Evolutionary conservation across 2,329 filamentous ascomycete genomes (phyloP).

Genomic region (Rutstroemia sp.): DNA sequence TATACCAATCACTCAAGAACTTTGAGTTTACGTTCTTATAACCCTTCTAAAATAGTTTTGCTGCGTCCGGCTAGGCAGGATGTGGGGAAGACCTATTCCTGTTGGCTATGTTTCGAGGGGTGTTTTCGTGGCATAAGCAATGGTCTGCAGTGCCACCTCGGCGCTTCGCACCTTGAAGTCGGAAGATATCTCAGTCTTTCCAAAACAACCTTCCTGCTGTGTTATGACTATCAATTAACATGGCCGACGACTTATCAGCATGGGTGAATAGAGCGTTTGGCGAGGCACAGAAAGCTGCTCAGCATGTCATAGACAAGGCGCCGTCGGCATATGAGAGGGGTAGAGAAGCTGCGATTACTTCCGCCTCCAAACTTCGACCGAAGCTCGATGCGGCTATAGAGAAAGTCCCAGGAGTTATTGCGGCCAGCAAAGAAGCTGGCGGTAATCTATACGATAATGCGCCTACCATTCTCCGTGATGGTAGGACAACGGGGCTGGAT

Average conservation of each 20-base stretch:
- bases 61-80: too few species aligned
- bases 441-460: not conserved
- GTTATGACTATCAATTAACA: not conserved
- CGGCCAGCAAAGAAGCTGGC: not conserved
- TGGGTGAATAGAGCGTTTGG: not conserved
- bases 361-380: not conserved
- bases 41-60: too few species aligned
- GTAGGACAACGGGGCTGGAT: not conserved
- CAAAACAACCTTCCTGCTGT: too few species aligned
- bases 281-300: conserved; percentile 1
- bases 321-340: conserved; percentile 2
- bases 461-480: not conserved
- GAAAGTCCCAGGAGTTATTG: not conserved
- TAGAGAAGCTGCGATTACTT: not conserved
- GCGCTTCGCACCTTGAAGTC: too few species aligned
- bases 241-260: not conserved
- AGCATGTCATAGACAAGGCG: not conserved
- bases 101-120: too few species aligned
- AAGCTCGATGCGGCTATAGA: not conserved
- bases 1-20: not conserved
- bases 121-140: not conserved
- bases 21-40: too few species aligned
- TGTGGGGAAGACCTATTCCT: too few species aligned
- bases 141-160: too few species aligned
- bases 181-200: too few species aligned